A percentile compares a stretch with the other conserved stretches of the same genome.
These are phyloP conservation scores for Tuber borchii DNA, from an alignment of 495 filamentous ascomycete species.

Conservation along the genomic window DNA sequence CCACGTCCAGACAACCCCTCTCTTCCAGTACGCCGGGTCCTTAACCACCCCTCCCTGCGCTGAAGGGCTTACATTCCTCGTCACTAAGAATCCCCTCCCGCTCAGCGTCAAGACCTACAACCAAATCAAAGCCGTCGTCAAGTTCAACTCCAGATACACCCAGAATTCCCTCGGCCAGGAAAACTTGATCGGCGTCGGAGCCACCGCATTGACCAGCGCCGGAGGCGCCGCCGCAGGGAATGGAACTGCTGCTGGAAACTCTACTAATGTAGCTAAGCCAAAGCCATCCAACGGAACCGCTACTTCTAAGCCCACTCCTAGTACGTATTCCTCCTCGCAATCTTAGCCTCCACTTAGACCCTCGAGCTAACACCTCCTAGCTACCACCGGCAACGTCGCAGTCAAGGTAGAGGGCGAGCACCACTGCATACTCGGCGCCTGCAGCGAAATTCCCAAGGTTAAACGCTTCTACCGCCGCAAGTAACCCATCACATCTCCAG, in stretches of 20 bases:
- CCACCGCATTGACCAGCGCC: conserved; percentile 6
- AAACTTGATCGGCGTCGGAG: conserved; percentile 50
- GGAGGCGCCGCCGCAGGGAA: not conserved
- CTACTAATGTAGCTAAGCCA: not conserved
- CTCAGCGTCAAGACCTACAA: conserved; percentile 53
- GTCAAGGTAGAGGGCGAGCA: not conserved
- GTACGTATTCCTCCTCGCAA: not conserved
- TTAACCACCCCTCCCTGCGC: conserved; percentile 65
- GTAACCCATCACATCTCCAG: not conserved
- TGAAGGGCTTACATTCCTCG: conserved; percentile 56
- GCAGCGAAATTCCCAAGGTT: not conserved
- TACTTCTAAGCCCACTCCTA: not conserved
- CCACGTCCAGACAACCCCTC: conserved; percentile 48
- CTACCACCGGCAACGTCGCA: not conserved
- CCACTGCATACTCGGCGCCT: not conserved
- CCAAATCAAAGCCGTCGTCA: conserved; percentile 53
- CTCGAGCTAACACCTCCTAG: not conserved
- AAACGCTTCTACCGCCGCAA: not conserved
- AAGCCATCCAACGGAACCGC: not conserved
- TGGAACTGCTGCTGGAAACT: conserved; percentile 7
- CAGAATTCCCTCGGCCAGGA: conserved; percentile 53
- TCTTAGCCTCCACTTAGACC: not conserved
- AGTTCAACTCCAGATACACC: conserved; percentile 59
- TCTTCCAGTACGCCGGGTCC: conserved; percentile 57
- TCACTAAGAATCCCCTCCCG: conserved; percentile 50